Percentiles rank a stretch among this genome's conserved stretches.
Evolutionary conservation across 2,329 filamentous ascomycete species (phyloP).

Genomic region (Verticillium nubilum): DNA sequence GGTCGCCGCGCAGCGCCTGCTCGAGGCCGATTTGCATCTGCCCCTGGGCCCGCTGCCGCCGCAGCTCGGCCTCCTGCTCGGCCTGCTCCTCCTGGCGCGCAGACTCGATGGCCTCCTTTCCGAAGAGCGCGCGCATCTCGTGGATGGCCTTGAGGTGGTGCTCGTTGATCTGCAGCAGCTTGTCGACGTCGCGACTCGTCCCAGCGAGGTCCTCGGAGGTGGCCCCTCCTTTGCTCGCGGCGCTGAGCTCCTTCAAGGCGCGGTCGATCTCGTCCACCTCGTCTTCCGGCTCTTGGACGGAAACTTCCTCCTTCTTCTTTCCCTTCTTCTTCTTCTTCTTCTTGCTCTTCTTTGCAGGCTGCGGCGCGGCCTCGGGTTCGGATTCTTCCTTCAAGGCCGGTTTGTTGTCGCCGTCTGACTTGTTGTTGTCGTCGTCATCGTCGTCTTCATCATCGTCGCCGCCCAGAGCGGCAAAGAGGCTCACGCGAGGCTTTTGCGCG

Average conservation of each 20-base stretch:
- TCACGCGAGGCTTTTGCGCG: constrained; percentile 32
- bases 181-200: constrained; percentile 17
- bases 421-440: constrained; percentile 24
- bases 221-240: constrained; percentile 12
- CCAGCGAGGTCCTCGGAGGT: constrained; percentile 3
- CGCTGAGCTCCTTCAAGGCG: constrained; percentile 43
- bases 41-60: constrained; percentile 25
- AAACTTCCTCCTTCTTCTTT: constrained; percentile 19
- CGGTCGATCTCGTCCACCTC: constrained; percentile 51
- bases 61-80: constrained; percentile 28
- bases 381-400: constrained; percentile 12
- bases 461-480: constrained; percentile 47
- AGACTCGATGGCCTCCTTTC: constrained; percentile 50
- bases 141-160: constrained; percentile 79
- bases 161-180: constrained; percentile 48
- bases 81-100: constrained; percentile 44
- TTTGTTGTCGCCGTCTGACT: constrained; percentile 15
- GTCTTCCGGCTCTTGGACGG: constrained; percentile 8
- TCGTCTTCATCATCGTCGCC: constrained; percentile 35
- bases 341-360: constrained; percentile 29
- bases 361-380: constrained; percentile 12
- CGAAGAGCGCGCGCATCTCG: constrained; percentile 72
- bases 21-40: constrained; percentile 51
- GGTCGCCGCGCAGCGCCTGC: constrained; percentile 47
- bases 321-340: constrained; percentile 32